Evolutionary conservation across 768 basidiomycete species (phyloP), one percentile per base, ranked within the genome.

Genomic region (Leccinum longicurvipes): DNA sequence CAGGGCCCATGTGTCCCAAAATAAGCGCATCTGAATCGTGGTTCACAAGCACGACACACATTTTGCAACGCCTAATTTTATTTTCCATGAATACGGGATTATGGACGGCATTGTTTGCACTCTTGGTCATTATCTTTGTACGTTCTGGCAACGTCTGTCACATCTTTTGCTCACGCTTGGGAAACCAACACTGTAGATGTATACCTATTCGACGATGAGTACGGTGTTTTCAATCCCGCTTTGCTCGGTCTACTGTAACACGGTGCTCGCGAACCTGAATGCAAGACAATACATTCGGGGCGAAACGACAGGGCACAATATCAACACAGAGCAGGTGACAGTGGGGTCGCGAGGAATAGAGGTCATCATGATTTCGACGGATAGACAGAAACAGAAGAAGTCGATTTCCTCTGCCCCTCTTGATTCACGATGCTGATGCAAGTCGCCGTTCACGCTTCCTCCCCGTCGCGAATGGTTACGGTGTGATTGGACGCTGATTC

Each of bases 101-200:
- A 17, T 79, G 78, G 14, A 74, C 82, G 11, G 82, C 84, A 54
- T 77, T 79, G 0, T 69, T 64, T 4, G 71, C 76, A 10, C 81
- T 84, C 68, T 75, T 79, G 1, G 72, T 55, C 11, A 11, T 54
- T 10, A 49, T 56, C 24, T 19, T 62, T 21, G 62, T 63, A 23
- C 21, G 62, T 56, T 19, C 39, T 41, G 6, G 10, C 15, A 8
- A 54, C 4, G 0, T 7, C 2, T 17, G 8, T 31, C 17, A 5
- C 4, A 4, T 11, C 36, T 8, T 19, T 42, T 3, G 39, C 23
- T 15, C 14, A 42, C 24, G 21, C 23, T 6, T 15, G 44, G n/a
- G 31, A 11, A 41, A 10, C 39, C 7, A 25, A 39, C 6, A 3
- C 14, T 0, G 6, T 17, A 62, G 63, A 1, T 58, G 27, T 31